A percentile compares a stretch with the other conserved stretches of the same genome.
Conservation (phyloP, 164 flowering plant species). For the Annona squamosa region DNA sequence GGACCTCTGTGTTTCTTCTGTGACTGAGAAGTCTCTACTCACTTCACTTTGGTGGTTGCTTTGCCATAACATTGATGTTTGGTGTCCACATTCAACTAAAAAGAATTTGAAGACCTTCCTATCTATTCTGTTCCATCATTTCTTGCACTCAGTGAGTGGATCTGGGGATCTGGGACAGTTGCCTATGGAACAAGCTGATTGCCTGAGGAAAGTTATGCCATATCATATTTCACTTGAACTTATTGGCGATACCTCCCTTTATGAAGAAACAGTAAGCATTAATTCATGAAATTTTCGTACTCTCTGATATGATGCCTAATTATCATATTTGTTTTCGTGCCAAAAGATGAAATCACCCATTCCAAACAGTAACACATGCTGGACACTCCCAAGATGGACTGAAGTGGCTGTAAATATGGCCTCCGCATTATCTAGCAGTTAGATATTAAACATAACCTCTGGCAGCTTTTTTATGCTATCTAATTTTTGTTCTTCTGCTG, state of each 20-base stretch:
- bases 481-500: background rate
- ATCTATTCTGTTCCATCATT: slow-evolving; percentile 31
- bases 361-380: background rate
- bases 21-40: slow-evolving; percentile 41
- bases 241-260: slow-evolving; percentile 43
- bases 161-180: slow-evolving; percentile 8
- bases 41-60: slow-evolving; percentile 69
- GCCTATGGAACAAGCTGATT: slow-evolving; percentile 2
- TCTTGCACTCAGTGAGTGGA: slow-evolving; percentile 20
- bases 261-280: slow-evolving; percentile 64
- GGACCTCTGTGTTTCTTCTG: slow-evolving; percentile 43
- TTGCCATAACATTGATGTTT: slow-evolving; percentile 71
- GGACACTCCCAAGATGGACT: background rate
- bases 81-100: slow-evolving; percentile 66
- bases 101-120: slow-evolving; percentile 64
- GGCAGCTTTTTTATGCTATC: background rate
- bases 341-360: background rate
- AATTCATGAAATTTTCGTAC: background rate
- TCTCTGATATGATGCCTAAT: background rate
- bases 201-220: slow-evolving; percentile 25
- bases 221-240: slow-evolving; percentile 48
- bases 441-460: background rate
- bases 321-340: background rate
- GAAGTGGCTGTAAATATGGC: background rate
- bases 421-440: background rate